These are phyloP conservation scores for Acer yangbiense DNA, from an alignment of 345 rosid genomes.

Conservation along the genomic window DNA sequence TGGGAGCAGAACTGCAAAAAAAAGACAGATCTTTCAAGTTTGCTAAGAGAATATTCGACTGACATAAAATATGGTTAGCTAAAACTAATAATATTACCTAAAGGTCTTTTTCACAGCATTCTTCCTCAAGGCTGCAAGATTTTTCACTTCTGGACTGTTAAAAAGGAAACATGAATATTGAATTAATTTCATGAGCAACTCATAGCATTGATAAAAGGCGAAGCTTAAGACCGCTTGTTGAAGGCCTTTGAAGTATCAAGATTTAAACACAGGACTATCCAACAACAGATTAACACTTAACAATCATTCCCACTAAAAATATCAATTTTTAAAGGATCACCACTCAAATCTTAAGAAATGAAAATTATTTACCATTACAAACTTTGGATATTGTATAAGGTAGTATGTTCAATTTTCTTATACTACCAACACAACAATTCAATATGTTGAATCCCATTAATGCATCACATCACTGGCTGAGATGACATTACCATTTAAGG, in stretches of 20 bases:
- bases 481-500: constrained; percentile 60
- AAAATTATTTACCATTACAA: not conserved
- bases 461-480: not conserved
- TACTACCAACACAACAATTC: not conserved
- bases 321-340: not conserved
- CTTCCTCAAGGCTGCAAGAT: constrained; percentile 66
- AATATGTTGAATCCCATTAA: constrained; percentile 3
- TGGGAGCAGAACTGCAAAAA: constrained; percentile 33
- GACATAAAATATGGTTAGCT: not conserved
- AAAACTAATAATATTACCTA: constrained; percentile 44
- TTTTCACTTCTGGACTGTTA: constrained; percentile 81
- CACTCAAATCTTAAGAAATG: not conserved
- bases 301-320: not conserved
- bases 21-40: not conserved
- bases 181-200: not conserved
- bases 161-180: constrained; percentile 1
- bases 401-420: not conserved
- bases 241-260: not conserved
- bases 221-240: not conserved
- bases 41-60: not conserved
- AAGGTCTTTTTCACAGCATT: constrained; percentile 56
- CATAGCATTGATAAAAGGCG: not conserved
- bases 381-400: not conserved
- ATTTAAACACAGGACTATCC: not conserved
- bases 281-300: not conserved